phyloP scores from a whole-genome alignment of 176 grass and related monocot species.

The Raddia guianensis region DNA sequence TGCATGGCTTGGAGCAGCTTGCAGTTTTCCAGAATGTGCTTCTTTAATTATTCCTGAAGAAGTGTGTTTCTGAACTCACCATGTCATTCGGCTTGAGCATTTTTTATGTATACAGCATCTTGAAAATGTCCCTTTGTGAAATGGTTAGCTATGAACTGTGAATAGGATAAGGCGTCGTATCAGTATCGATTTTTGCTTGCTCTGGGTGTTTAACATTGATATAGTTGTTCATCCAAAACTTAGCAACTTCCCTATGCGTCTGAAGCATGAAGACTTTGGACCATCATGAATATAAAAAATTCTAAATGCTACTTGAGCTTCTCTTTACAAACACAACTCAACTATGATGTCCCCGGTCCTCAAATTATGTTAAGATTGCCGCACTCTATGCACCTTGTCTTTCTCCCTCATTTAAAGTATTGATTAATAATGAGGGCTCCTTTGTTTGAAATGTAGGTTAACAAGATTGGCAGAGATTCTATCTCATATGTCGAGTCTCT shows the following conservation, averaged over 20 bases:
- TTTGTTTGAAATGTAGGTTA: constrained; percentile 57
- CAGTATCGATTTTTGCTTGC: constrained; percentile 23
- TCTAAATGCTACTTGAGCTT: constrained; percentile 14
- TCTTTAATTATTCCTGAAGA: constrained; percentile 91
- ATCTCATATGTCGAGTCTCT: constrained; percentile 95
- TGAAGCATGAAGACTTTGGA: constrained; percentile 9
- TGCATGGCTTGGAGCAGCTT: constrained; percentile 97
- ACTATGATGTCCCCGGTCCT: background rate
- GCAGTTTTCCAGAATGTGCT: constrained; percentile 98
- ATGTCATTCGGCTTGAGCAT: constrained; percentile 20
- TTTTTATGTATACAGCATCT: constrained; percentile 18
- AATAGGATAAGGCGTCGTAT: constrained; percentile 22
- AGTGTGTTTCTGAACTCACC: constrained; percentile 52
- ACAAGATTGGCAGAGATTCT: constrained; percentile 92
- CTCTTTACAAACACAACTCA: background rate
- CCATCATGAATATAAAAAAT: constrained; percentile 30
- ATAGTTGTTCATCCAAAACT: constrained; percentile 15
- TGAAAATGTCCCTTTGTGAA: constrained; percentile 20
- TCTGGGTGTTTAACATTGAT: background rate
- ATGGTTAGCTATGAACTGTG: constrained; percentile 26
- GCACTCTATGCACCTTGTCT: background rate
- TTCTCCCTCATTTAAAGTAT: constrained; percentile 20
- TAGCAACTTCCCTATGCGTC: background rate
- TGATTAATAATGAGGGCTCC: constrained; percentile 23
- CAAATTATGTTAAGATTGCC: constrained; percentile 6